These are phyloP conservation scores for Cyberlindnera nakhonratchasimensis DNA, from an alignment of 805 yeast genomes.

Conservation along the genomic window DNA sequence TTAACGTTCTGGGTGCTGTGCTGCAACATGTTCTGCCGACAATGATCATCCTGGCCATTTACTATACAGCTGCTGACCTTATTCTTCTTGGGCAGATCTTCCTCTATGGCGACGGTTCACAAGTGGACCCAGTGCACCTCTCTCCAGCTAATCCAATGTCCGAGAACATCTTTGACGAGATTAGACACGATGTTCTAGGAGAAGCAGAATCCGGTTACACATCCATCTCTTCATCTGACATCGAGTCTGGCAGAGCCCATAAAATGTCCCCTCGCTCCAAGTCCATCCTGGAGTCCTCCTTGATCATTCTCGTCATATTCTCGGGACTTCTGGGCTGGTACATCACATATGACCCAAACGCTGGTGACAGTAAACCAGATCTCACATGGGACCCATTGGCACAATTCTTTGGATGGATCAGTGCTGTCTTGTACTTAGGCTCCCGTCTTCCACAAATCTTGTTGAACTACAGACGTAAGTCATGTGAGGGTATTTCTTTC, in stretches of 20 bases:
- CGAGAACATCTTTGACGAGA: slow-evolving; percentile 67
- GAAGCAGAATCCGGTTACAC: slow-evolving; percentile 16
- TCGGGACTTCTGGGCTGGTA: slow-evolving; percentile 91
- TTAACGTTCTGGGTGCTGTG: slow-evolving; percentile 88
- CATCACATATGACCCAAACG: slow-evolving; percentile 50
- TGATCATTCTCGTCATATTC: slow-evolving; percentile 65
- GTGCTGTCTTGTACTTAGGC: slow-evolving; percentile 75
- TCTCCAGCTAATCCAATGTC: slow-evolving; percentile 86
- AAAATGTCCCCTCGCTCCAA: slow-evolving; percentile 21
- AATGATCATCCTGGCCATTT: slow-evolving; percentile 87
- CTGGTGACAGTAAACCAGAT: slow-evolving; percentile 35
- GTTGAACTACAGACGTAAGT: slow-evolving; percentile 78
- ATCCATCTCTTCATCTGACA: slow-evolving; percentile 8
- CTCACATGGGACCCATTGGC: slow-evolving; percentile 72
- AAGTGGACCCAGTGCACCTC: slow-evolving; percentile 70
- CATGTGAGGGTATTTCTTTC: slow-evolving; percentile 93
- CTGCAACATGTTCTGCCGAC: slow-evolving; percentile 91
- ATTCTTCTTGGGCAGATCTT: slow-evolving; percentile 81
- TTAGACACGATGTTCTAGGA: slow-evolving; percentile 41
- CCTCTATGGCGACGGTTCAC: slow-evolving; percentile 62
- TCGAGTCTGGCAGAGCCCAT: slow-evolving; percentile 9
- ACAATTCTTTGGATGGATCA: slow-evolving; percentile 79
- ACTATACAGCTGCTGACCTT: slow-evolving; percentile 88
- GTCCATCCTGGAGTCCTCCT: slow-evolving; percentile 30
- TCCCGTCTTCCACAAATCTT: slow-evolving; percentile 91